A percentile compares a stretch with the other conserved stretches of the same genome.
These are phyloP conservation scores for Phytophthora pluvialis DNA, from an alignment of 352 stramenopile genomes.

Conservation along the genomic window DNA sequence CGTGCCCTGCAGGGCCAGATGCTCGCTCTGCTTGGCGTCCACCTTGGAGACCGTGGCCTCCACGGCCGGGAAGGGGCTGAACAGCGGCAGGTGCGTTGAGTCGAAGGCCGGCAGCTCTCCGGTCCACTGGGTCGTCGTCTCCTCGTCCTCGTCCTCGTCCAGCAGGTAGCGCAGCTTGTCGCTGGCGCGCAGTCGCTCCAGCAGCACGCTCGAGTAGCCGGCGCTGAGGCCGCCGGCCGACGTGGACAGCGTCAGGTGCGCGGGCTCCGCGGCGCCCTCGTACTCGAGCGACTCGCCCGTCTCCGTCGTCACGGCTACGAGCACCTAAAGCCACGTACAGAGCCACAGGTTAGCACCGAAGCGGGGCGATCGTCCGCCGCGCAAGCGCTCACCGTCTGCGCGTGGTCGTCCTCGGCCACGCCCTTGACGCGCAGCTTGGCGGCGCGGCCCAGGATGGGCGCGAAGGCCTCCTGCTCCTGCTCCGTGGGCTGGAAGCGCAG, in stretches of 20 bases:
- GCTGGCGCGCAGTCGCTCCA: constrained; percentile 74
- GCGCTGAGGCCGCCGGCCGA: constrained; percentile 51
- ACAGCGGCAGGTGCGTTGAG: constrained; percentile 76
- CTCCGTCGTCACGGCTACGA: constrained; percentile 72
- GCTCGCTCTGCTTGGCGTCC: constrained; percentile 21
- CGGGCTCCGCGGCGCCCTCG: constrained; percentile 44
- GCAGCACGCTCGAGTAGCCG: constrained; percentile 74
- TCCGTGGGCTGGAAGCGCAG: constrained; percentile 80
- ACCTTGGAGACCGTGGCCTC: constrained; percentile 44
- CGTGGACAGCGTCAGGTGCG: constrained; percentile 70
- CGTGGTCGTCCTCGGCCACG: constrained; percentile 66
- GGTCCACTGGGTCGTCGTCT: constrained; percentile 42
- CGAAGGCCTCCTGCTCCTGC: constrained; percentile 77
- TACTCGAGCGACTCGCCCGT: constrained; percentile 70
- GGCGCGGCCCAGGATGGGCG: constrained; percentile 63
- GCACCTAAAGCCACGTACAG: constrained; percentile 34
- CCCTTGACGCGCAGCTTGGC: constrained; percentile 70
- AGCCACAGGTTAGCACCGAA: neutral
- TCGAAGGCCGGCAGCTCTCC: constrained; percentile 76
- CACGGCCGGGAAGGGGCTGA: constrained; percentile 78
- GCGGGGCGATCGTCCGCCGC: neutral
- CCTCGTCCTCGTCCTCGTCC: constrained; percentile 37
- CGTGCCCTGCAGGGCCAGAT: constrained; percentile 57
- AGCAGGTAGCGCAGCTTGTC: constrained; percentile 66
- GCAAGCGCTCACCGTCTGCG: constrained; percentile 54